Evolutionary conservation across 2,329 filamentous ascomycete genomes (phyloP).

Genomic region (Talaromyces sp.): DNA sequence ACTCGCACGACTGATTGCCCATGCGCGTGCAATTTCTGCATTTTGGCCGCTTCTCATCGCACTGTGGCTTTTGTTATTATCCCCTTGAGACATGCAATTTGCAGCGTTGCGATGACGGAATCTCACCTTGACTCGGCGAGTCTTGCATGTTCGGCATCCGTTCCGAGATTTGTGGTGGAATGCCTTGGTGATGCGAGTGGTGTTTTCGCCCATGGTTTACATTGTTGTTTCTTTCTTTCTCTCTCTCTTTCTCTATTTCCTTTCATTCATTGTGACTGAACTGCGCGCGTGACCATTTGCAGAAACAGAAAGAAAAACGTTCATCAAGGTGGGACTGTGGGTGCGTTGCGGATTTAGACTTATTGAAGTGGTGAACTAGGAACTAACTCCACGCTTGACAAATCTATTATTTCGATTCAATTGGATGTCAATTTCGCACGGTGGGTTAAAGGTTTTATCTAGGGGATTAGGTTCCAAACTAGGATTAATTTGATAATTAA

Average conservation of each 20-base stretch:
- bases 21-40: not conserved
- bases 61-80: not conserved
- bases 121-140: slow-evolving; percentile 13
- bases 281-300: not conserved
- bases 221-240: not conserved
- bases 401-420: not conserved
- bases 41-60: not conserved
- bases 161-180: slow-evolving; percentile 16
- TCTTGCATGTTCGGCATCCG: slow-evolving; percentile 17
- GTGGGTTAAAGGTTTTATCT: not conserved
- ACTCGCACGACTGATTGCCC: not conserved
- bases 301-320: not conserved
- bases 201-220: not conserved
- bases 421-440: not conserved
- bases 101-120: not conserved
- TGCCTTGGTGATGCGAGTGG: not conserved
- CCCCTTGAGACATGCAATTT: too few relatives aligned
- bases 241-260: not conserved
- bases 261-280: not conserved
- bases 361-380: not conserved
- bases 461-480: not conserved
- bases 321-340: not conserved
- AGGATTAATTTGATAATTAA: too few relatives aligned
- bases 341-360: not conserved
- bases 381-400: not conserved